Conservation (phyloP, 2,329 filamentous ascomycete genomes). For the Hymenoscyphus linearis region DNA sequence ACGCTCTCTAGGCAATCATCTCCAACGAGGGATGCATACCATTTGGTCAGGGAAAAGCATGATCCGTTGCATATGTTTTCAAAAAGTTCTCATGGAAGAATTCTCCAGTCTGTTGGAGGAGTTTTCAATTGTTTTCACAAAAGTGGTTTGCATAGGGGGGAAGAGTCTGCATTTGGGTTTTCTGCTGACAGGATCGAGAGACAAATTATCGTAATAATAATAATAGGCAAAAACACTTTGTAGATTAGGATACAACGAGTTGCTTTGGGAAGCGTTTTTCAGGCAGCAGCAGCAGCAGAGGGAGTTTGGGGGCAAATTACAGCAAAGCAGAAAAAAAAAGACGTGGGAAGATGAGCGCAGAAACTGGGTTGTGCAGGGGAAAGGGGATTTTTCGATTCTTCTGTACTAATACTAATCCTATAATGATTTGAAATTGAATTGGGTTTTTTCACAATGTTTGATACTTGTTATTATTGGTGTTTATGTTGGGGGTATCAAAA, state of each 20-base stretch:
- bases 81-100: neutral
- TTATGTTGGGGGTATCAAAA: too few species aligned
- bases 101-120: neutral
- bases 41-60: neutral
- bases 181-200: neutral
- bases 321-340: neutral
- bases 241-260: neutral
- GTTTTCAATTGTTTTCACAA: neutral
- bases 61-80: neutral
- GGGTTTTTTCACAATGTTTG: neutral
- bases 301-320: neutral
- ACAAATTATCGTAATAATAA: neutral
- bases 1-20: slow-evolving; percentile 6
- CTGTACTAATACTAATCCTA: neutral
- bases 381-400: neutral
- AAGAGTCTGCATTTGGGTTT: neutral
- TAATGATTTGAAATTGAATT: neutral
- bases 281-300: too few species aligned
- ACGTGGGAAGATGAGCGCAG: neutral
- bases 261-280: neutral
- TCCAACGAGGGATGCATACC: neutral
- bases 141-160: neutral
- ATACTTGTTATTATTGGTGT: too few species aligned
- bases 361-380: neutral
- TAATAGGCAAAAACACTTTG: neutral